Conservation (phyloP, 1,284 basidiomycete species). For the Sanghuangporus sanghuang region DNA sequence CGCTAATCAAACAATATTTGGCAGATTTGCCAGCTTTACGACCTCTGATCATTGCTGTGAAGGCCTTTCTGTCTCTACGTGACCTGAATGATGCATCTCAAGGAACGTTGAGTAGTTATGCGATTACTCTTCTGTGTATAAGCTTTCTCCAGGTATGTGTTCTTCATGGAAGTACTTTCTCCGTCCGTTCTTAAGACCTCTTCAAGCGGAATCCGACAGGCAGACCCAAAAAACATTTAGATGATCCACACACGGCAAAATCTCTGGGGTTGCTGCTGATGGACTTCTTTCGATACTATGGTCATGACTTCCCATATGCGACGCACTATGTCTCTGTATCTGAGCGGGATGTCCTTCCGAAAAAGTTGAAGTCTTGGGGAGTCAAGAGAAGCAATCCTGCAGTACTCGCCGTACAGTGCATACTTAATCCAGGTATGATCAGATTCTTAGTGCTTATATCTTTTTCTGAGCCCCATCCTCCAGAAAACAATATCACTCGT, state of each 20-base stretch:
- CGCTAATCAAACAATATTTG: slow-evolving; percentile 56
- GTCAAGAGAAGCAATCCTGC: slow-evolving; percentile 23
- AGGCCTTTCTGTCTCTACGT: slow-evolving; percentile 61
- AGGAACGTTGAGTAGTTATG: slow-evolving; percentile 73
- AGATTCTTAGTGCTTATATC: neutral
- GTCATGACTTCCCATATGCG: slow-evolving; percentile 36
- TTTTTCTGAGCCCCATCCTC: neutral
- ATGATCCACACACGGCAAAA: slow-evolving; percentile 34
- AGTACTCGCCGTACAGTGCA: slow-evolving; percentile 38
- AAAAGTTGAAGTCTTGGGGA: slow-evolving; percentile 32
- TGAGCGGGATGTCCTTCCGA: slow-evolving; percentile 31
- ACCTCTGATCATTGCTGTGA: slow-evolving; percentile 64
- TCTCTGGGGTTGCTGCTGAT: slow-evolving; percentile 40
- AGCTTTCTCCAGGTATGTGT: slow-evolving; percentile 65
- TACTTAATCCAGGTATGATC: slow-evolving; percentile 33
- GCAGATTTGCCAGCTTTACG: slow-evolving; percentile 56
- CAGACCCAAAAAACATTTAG: slow-evolving; percentile 30
- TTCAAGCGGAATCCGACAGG: slow-evolving; percentile 35
- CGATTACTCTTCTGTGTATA: slow-evolving; percentile 65
- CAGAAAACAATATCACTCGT: slow-evolving; percentile 37
- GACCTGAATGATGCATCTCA: slow-evolving; percentile 70
- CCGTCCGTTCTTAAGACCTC: neutral
- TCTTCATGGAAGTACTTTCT: neutral
- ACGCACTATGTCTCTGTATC: slow-evolving; percentile 37
- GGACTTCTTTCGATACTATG: slow-evolving; percentile 45